Conservation (phyloP, 768 basidiomycete species). For the Suillus brevipes region DNA sequence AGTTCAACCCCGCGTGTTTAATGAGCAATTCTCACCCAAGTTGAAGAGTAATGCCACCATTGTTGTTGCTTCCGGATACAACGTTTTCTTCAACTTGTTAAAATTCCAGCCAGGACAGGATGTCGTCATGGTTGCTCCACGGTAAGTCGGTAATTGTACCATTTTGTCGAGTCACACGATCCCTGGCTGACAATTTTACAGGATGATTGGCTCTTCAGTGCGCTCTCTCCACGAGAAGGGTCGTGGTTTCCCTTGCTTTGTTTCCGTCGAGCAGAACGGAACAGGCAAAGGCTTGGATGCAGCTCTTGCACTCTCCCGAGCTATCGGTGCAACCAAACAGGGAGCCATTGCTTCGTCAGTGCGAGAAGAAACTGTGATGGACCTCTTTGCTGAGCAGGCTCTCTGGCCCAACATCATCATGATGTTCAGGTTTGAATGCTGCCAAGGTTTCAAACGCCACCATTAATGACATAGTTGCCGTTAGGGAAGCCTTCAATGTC, state of each 20-base stretch:
- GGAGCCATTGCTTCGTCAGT: slow-evolving; percentile 65
- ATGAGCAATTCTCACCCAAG: slow-evolving; percentile 49
- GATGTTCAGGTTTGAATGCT: slow-evolving; percentile 47
- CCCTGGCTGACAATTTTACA: slow-evolving; percentile 20
- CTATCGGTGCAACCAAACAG: slow-evolving; percentile 61
- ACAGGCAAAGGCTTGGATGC: slow-evolving; percentile 45
- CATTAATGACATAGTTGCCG: not conserved
- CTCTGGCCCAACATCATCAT: slow-evolving; percentile 69
- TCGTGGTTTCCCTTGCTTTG: slow-evolving; percentile 64
- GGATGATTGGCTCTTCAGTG: slow-evolving; percentile 69
- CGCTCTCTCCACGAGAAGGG: slow-evolving; percentile 59
- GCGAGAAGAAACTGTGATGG: slow-evolving; percentile 64
- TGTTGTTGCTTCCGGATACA: slow-evolving; percentile 65
- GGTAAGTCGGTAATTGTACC: slow-evolving; percentile 33
- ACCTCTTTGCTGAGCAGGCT: slow-evolving; percentile 64
- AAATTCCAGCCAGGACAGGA: slow-evolving; percentile 53
- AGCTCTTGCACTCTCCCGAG: slow-evolving; percentile 55
- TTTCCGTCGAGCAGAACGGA: slow-evolving; percentile 65
- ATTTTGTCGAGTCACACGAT: not conserved
- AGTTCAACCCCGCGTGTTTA: slow-evolving; percentile 63
- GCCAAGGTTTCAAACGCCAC: not conserved
- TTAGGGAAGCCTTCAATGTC: slow-evolving; percentile 59
- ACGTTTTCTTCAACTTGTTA: slow-evolving; percentile 61
- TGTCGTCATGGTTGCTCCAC: slow-evolving; percentile 67
- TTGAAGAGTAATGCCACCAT: slow-evolving; percentile 50